These are phyloP conservation scores for Cordyceps pruinosa DNA, from an alignment of 2,329 filamentous ascomycete genomes.

Conservation along the genomic window DNA sequence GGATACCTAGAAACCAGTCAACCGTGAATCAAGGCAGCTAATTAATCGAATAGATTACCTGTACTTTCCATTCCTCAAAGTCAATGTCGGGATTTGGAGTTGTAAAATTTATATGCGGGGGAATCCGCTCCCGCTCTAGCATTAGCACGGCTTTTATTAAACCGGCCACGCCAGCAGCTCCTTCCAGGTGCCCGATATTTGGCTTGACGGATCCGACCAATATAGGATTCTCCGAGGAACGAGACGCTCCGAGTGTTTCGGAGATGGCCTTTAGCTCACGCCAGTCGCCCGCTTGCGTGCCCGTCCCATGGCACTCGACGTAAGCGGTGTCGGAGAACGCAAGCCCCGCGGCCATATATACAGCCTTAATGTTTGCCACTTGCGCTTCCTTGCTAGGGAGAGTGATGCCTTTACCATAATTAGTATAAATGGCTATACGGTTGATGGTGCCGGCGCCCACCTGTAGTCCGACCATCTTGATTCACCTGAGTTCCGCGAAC, in stretches of 20 bases:
- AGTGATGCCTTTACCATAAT: conserved; percentile 40
- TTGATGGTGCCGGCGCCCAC: conserved; percentile 23
- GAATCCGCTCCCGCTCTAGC: conserved; percentile 45
- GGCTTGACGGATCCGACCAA: conserved; percentile 49
- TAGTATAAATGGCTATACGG: not conserved
- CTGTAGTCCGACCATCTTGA: conserved; percentile 51
- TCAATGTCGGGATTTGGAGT: conserved; percentile 40
- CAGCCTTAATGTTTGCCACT: conserved; percentile 39
- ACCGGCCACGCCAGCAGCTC: conserved; percentile 44
- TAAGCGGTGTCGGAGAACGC: conserved; percentile 40
- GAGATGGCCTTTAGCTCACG: conserved; percentile 43
- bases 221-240: conserved; percentile 32
- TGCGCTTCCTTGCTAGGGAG: conserved; percentile 49
- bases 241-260: conserved; percentile 32
- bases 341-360: conserved; percentile 40
- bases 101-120: conserved; percentile 45
- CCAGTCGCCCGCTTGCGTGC: conserved; percentile 49
- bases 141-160: conserved; percentile 46
- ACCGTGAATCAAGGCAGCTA: not conserved
- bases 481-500: conserved; percentile 49
- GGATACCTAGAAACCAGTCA: conserved; percentile 27
- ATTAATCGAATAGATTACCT: conserved; percentile 25
- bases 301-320: conserved; percentile 54
- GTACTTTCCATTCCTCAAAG: conserved; percentile 39
- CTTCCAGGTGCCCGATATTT: conserved; percentile 49